Conservation (phyloP, 257 asterid genomes). For the Capsicum chinense region DNA sequence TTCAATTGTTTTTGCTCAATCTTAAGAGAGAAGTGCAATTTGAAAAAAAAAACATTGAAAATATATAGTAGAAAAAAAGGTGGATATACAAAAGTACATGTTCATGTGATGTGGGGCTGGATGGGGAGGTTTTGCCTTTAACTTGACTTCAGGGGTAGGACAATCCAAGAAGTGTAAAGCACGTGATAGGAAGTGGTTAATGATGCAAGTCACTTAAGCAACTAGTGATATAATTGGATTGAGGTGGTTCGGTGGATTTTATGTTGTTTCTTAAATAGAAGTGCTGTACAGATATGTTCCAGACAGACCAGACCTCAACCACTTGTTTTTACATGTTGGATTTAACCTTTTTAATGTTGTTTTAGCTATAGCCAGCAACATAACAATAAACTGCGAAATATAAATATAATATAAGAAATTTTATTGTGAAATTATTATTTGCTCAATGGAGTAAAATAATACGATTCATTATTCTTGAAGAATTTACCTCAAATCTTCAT, state of each 20-base stretch:
- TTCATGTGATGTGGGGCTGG: slow-evolving; percentile 37
- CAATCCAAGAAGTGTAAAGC: slow-evolving; percentile 26
- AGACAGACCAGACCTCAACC: not conserved
- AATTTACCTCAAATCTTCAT: too few relatives aligned
- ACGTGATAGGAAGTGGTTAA: slow-evolving; percentile 29
- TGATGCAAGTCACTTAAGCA: slow-evolving; percentile 11
- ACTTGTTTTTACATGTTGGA: not conserved
- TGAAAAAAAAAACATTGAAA: not conserved
- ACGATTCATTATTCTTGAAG: too few relatives aligned
- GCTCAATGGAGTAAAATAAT: too few relatives aligned
- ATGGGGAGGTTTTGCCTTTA: slow-evolving; percentile 23
- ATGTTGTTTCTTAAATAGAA: not conserved
- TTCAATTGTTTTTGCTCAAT: not conserved
- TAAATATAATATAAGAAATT: too few relatives aligned
- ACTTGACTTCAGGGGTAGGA: slow-evolving; percentile 31
- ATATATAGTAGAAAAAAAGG: not conserved
- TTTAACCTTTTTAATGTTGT: not conserved
- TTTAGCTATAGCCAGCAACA: too few relatives aligned
- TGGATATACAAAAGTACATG: not conserved
- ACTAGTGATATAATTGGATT: not conserved
- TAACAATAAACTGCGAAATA: too few relatives aligned
- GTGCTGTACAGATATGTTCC: slow-evolving; percentile 36
- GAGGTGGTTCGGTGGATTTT: not conserved
- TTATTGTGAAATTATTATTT: too few relatives aligned
- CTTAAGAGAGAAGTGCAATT: not conserved